Conservation (phyloP, 179 eudicot species). For the Beta corolliflora region DNA sequence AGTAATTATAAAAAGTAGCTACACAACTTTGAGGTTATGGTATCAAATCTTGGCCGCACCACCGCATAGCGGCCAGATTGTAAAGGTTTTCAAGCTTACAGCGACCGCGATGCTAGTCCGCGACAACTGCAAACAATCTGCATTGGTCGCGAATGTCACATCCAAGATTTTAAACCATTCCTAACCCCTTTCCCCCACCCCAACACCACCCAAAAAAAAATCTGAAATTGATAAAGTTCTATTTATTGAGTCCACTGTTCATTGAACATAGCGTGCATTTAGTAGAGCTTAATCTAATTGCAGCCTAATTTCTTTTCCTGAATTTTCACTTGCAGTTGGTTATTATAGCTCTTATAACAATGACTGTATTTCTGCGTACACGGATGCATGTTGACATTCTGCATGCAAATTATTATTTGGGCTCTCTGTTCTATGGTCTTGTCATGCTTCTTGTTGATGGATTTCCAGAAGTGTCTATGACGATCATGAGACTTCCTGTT, state of each 20-base stretch:
- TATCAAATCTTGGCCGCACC: neutral
- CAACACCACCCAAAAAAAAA: too few species aligned
- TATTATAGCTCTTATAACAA: slow-evolving; percentile 57
- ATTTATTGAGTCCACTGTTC: neutral
- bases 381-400: slow-evolving; percentile 60
- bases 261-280: neutral
- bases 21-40: neutral
- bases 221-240: too few species aligned
- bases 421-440: slow-evolving; percentile 75
- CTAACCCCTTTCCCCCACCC: too few species aligned
- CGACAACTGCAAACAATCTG: too few species aligned
- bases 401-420: slow-evolving; percentile 73
- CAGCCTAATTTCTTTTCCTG: neutral
- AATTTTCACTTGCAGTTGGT: slow-evolving; percentile 51
- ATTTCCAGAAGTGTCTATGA: slow-evolving; percentile 64
- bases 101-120: too few species aligned
- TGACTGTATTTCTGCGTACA: slow-evolving; percentile 72
- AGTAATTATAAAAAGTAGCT: neutral
- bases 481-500: slow-evolving; percentile 66
- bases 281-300: slow-evolving; percentile 10
- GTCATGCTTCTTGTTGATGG: slow-evolving; percentile 69
- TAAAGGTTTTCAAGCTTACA: too few species aligned
- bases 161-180: too few species aligned
- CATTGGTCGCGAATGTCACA: too few species aligned
- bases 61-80: too few species aligned